phyloP scores from a whole-genome alignment of 2,329 filamentous ascomycete species.

The Ophiocordyceps camponoti-saundersi region DNA sequence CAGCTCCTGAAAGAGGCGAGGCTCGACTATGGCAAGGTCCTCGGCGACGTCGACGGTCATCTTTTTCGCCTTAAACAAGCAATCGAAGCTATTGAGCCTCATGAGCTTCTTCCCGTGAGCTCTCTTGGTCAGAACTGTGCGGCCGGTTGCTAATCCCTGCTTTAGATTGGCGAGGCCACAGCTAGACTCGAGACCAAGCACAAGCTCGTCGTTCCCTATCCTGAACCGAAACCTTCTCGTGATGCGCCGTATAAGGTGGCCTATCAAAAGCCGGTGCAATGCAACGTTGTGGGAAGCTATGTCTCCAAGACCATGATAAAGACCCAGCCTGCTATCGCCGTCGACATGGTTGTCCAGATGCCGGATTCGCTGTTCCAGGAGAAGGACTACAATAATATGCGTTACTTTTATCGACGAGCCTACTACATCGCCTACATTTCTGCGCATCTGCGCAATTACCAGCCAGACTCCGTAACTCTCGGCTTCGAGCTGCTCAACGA shows the following conservation, averaged over 20 bases:
- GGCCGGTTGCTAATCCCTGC: conserved; percentile 3
- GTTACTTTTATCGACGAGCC: conserved; percentile 88
- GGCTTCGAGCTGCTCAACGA: conserved; percentile 52
- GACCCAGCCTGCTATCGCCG: conserved; percentile 35
- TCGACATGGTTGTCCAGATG: conserved; percentile 83
- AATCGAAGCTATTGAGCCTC: conserved; percentile 32
- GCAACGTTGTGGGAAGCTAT: conserved; percentile 85
- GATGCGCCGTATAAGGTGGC: conserved; percentile 70
- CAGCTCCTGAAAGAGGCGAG: conserved; percentile 39
- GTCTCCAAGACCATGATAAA: conserved; percentile 58
- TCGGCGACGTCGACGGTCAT: conserved; percentile 29
- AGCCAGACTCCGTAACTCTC: conserved; percentile 36
- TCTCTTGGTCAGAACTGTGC: neutral
- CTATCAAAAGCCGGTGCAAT: conserved; percentile 56
- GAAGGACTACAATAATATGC: conserved; percentile 83
- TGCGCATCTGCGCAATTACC: conserved; percentile 43
- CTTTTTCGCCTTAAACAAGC: conserved; percentile 34
- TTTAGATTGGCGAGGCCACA: conserved; percentile 49
- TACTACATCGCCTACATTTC: conserved; percentile 80
- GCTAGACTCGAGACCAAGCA: conserved; percentile 49
- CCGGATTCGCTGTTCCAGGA: conserved; percentile 68
- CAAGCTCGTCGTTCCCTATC: conserved; percentile 65
- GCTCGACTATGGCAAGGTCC: conserved; percentile 30
- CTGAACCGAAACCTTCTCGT: conserved; percentile 57
- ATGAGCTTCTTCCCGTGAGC: conserved; percentile 32